These are phyloP conservation scores for Boletus patriciae DNA, from an alignment of 768 basidiomycete genomes.

Conservation along the genomic window DNA sequence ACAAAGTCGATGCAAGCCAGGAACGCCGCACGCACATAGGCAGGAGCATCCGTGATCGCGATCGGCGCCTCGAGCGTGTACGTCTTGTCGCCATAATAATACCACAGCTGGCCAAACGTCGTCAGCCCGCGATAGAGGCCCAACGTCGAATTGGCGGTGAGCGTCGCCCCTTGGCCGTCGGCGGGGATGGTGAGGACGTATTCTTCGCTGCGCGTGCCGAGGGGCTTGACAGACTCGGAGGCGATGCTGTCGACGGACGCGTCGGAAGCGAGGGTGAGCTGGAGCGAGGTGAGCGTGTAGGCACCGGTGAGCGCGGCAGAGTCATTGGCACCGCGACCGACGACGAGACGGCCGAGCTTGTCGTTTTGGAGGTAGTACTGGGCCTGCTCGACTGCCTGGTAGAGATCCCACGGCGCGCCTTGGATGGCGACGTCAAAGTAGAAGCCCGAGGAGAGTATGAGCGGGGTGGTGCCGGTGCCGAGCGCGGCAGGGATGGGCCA, in stretches of 20 bases:
- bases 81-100: constrained; percentile 31
- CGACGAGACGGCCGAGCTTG: constrained; percentile 40
- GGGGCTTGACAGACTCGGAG: constrained; percentile 34
- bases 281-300: constrained; percentile 25
- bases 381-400: constrained; percentile 35
- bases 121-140: constrained; percentile 55
- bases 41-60: constrained; percentile 45
- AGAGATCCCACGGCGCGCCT: constrained; percentile 34
- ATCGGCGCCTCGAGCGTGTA: constrained; percentile 45
- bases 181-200: constrained; percentile 44
- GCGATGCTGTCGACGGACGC: constrained; percentile 31
- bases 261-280: constrained; percentile 24
- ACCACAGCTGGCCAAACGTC: constrained; percentile 58
- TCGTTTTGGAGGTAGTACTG: constrained; percentile 35
- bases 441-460: constrained; percentile 31
- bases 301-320: constrained; percentile 28
- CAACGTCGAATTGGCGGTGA: constrained; percentile 47
- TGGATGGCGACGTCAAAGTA: constrained; percentile 26
- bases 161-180: constrained; percentile 35
- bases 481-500: constrained; percentile 37
- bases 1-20: too few species aligned
- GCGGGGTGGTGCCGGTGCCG: constrained; percentile 22
- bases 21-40: constrained; percentile 36
- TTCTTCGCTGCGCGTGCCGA: constrained; percentile 43
- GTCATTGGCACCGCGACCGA: constrained; percentile 40